phyloP scores from a whole-genome alignment of 805 yeast species.

The Nakazawaea peltata region DNA sequence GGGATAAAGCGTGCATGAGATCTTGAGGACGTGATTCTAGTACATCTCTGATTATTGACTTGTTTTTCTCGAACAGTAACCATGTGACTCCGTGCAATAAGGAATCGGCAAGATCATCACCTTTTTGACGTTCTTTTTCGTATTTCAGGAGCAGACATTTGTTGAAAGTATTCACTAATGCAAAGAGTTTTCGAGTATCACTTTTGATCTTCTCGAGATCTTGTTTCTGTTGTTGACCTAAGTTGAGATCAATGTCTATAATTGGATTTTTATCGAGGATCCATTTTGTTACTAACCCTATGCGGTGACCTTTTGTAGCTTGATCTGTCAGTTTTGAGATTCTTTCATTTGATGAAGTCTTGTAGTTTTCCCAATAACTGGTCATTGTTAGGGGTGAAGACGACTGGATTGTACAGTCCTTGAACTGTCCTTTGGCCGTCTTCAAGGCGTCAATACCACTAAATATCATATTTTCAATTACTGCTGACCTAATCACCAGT shows the following conservation, averaged over 20 bases:
- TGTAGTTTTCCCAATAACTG: constrained; percentile 19
- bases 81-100: constrained; percentile 53
- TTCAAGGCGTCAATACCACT: constrained; percentile 16
- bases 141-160: constrained; percentile 8
- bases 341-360: constrained; percentile 2
- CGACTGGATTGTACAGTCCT: constrained; percentile 13
- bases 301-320: constrained; percentile 17
- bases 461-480: constrained; percentile 42
- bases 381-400: constrained; percentile 23
- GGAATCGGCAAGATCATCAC: constrained; percentile 62
- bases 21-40: constrained; percentile 6
- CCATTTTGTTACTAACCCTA: constrained; percentile 20
- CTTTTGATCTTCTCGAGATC: constrained; percentile 5
- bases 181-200: constrained; percentile 18
- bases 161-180: constrained; percentile 18
- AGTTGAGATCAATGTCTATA: too few species aligned
- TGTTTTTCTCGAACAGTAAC: constrained; percentile 33
- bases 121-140: constrained; percentile 24
- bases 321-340: constrained; percentile 1
- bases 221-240: neutral
- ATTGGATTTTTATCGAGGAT: too few species aligned
- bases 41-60: constrained; percentile 7
- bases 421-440: constrained; percentile 1
- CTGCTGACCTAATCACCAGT: constrained; percentile 41
- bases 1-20: constrained; percentile 3